phyloP scores from a whole-genome alignment of 169 alveolate genomes.

The Plasmodium reichenowi region DNA sequence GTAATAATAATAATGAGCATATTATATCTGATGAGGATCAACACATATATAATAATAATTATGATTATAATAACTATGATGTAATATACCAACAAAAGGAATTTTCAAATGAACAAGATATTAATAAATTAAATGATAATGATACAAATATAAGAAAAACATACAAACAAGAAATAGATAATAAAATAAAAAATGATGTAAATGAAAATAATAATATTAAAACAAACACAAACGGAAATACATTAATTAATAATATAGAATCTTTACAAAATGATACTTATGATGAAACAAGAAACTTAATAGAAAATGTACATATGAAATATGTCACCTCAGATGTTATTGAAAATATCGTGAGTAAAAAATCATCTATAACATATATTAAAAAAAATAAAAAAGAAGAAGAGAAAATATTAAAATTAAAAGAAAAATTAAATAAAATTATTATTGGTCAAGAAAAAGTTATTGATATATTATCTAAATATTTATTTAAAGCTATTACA shows the following conservation, averaged over 20 bases:
- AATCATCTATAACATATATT: conserved; percentile 46
- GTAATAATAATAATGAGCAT: not conserved
- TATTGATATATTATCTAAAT: conserved; percentile 68
- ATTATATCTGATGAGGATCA: not conserved
- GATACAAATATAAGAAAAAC: not conserved
- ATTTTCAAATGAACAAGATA: not conserved
- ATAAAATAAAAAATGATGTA: not conserved
- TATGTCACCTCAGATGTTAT: conserved; percentile 76
- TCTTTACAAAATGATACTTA: not conserved
- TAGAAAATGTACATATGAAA: conserved; percentile 57
- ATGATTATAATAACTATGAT: not conserved
- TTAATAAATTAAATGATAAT: not conserved
- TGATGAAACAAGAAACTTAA: not conserved
- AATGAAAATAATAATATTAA: not conserved
- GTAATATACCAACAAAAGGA: too few relatives aligned
- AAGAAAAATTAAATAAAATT: conserved; percentile 75
- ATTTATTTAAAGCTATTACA: conserved; percentile 86
- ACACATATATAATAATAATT: not conserved
- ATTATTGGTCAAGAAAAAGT: conserved; percentile 77
- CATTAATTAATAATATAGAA: not conserved
- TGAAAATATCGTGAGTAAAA: conserved; percentile 71
- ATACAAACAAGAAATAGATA: too few relatives aligned
- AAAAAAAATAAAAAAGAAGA: conserved; percentile 71
- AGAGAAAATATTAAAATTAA: conserved; percentile 55
- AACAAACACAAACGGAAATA: too few relatives aligned